Evolutionary conservation across 75 land plant genomes (phyloP).

Genomic region (Ceratopteris richardii): DNA sequence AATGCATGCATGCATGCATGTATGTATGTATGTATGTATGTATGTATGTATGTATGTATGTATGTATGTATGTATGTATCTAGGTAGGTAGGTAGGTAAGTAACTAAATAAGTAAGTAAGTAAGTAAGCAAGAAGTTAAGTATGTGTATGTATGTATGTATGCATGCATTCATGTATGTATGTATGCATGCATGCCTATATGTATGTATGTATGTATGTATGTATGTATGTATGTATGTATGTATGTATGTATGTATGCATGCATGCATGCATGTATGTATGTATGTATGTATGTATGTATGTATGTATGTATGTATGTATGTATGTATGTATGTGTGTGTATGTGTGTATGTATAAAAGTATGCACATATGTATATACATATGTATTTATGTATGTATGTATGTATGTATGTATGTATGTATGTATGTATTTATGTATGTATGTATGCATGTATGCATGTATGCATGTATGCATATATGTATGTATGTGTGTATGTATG

Average conservation of each 20-base stretch:
- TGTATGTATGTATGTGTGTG: background rate
- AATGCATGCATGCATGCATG: background rate
- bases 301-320: background rate
- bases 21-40: background rate
- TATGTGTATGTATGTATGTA: background rate
- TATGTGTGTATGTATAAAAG: background rate
- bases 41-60: background rate
- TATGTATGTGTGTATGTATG: background rate
- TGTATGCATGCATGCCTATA: too few species aligned
- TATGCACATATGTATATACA: background rate
- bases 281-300: background rate
- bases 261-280: background rate
- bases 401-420: background rate
- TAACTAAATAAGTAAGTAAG: too few species aligned
- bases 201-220: background rate
- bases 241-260: background rate
- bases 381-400: too few species aligned
- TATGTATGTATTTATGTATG: too few species aligned
- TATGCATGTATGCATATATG: background rate
- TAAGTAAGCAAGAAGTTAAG: too few species aligned
- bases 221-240: background rate
- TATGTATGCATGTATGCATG: background rate
- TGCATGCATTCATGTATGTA: too few species aligned
- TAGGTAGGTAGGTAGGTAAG: too few species aligned
- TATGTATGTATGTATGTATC: background rate